These are phyloP conservation scores for Phialophora expanda DNA, from an alignment of 2,329 filamentous ascomycete species.

Conservation along the genomic window DNA sequence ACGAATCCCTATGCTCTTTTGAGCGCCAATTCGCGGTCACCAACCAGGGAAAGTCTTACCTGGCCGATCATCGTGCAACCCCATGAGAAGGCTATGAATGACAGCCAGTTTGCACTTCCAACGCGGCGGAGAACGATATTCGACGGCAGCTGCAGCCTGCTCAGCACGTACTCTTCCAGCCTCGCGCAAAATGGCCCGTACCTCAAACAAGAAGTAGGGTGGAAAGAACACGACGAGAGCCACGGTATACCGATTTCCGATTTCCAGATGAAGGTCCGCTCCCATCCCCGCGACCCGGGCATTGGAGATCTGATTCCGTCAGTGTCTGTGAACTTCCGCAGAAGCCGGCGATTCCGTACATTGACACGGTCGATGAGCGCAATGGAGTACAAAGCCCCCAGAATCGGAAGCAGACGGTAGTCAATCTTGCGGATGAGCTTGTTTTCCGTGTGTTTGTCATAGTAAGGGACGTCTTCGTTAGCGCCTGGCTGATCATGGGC, in stretches of 20 bases:
- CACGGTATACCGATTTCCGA: slow-evolving; percentile 70
- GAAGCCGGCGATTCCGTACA: slow-evolving; percentile 11
- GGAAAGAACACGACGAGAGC: slow-evolving; percentile 76
- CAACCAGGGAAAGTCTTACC: background rate
- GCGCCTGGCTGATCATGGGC: slow-evolving; percentile 5
- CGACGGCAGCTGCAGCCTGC: slow-evolving; percentile 23
- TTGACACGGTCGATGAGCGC: slow-evolving; percentile 32
- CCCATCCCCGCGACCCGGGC: slow-evolving; percentile 42
- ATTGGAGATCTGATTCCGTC: slow-evolving; percentile 30
- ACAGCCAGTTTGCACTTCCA: slow-evolving; percentile 66
- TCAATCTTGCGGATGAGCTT: slow-evolving; percentile 36
- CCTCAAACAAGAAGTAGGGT: slow-evolving; percentile 68
- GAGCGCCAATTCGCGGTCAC: background rate
- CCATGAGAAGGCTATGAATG: slow-evolving; percentile 56
- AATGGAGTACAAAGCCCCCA: slow-evolving; percentile 38
- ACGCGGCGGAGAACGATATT: slow-evolving; percentile 52
- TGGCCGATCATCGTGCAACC: slow-evolving; percentile 45
- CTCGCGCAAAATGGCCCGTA: slow-evolving; percentile 51
- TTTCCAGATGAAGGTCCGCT: slow-evolving; percentile 38
- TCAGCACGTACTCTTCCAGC: background rate
- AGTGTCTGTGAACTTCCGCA: background rate
- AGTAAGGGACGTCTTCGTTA: slow-evolving; percentile 5
- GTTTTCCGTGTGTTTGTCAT: slow-evolving; percentile 12
- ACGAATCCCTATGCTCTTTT: slow-evolving; percentile 62
- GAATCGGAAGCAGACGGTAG: slow-evolving; percentile 41